A percentile compares a stretch with the other conserved stretches of the same genome.
These are phyloP conservation scores for Fusarium veterinarium DNA, from an alignment of 2,329 filamentous ascomycete species.

Conservation along the genomic window DNA sequence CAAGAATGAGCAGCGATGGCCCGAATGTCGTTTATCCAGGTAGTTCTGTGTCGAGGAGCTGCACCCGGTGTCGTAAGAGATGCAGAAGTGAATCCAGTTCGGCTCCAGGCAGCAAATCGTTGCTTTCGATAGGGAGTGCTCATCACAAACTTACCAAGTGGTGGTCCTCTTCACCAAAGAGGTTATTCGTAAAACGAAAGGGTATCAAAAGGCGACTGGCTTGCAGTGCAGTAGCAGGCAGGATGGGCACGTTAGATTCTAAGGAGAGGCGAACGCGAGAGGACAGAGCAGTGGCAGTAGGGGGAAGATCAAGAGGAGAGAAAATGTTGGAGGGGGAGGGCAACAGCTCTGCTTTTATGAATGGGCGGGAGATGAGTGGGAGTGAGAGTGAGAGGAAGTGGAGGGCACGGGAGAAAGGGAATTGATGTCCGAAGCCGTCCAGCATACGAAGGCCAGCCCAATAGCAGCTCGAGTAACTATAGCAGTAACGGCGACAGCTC, in stretches of 20 bases:
- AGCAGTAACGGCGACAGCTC: constrained; percentile 1
- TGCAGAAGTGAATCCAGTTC: background rate
- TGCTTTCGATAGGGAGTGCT: constrained; percentile 1
- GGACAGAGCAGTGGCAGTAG: constrained; percentile 35
- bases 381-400: constrained; percentile 3
- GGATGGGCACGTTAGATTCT: constrained; percentile 33
- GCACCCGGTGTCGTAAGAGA: background rate
- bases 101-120: background rate
- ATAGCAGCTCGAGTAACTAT: constrained; percentile 28
- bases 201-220: constrained; percentile 45
- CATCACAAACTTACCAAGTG: constrained; percentile 44
- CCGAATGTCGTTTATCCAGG: constrained; percentile 5
- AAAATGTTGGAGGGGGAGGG: constrained; percentile 31
- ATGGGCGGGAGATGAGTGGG: constrained; percentile 17
- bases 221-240: constrained; percentile 42
- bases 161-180: constrained; percentile 35
- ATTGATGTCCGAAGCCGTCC: constrained; percentile 32
- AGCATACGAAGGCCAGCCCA: constrained; percentile 11
- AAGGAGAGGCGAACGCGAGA: constrained; percentile 42
- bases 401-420: constrained; percentile 22
- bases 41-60: constrained; percentile 5
- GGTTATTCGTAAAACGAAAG: constrained; percentile 32
- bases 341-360: constrained; percentile 44
- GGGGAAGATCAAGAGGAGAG: constrained; percentile 24
- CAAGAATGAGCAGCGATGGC: constrained; percentile 13